Base-by-base conservation (phyloP, 768 basidiomycete genomes). In the Cystobasidium onofrii region DNA sequence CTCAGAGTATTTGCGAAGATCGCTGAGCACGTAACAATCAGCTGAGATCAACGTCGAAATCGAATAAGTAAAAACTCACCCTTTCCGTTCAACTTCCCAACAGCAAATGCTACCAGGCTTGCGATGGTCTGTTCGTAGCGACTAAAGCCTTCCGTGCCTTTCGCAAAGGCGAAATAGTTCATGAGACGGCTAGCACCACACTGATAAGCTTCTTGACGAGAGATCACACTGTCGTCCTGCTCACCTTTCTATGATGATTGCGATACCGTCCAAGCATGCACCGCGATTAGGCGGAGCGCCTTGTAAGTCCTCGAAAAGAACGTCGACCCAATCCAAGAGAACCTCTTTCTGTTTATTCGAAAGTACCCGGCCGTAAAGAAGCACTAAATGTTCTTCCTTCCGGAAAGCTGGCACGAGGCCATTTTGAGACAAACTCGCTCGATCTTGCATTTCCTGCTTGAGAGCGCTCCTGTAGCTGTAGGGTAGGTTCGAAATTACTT, bases 1-100 rank as follows among this genome's bases (percentile, higher is more conserved):
- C 82, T 76, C 34, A 84, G 78, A 10, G 82, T 83, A 64, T 84
- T 84, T 70, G 83, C 82, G 77, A 83, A 84, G 27, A 84, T 82
- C 34, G 79, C 78, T 77, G 29, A 25, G n/a, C 0, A 13, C 0
- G 0, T 0, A 23, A 34, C 34, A 67, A 34, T 41, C 25, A 0
- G 0, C 18, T 17, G 13, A 15, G 1, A 27, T 13, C 41, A 18
- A 50, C 46, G 46, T 4, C 18, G 46, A 17, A 50, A 18, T 43
- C 12, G 20, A 20, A 12, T 7, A 17, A 17, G 46, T 39, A 50
- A 31, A 1, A 17, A 61, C 61, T n/a, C 13, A 60, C 82, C 82
- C 69, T 83, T 83, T 50, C 81, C 81, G 15, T 82, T 82, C 0
- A 84, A 79, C 76, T 84, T 83, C 34, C 80, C 80, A 77, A 83